phyloP scores from a whole-genome alignment of 2,329 filamentous ascomycete species.

The Colletotrichum eremochloae region DNA sequence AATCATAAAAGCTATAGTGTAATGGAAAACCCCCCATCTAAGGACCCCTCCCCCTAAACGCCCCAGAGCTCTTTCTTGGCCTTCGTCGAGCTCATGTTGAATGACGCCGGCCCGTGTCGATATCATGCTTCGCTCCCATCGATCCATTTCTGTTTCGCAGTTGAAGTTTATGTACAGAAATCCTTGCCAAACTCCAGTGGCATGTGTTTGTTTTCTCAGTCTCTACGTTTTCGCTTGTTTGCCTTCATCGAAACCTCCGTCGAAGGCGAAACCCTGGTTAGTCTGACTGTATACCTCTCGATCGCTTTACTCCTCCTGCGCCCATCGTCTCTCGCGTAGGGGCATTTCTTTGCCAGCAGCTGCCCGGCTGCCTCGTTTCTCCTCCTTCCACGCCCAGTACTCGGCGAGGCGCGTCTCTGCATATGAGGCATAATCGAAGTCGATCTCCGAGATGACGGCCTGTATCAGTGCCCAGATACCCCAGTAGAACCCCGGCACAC shows the following conservation, averaged over 20 bases:
- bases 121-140: slow-evolving; percentile 43
- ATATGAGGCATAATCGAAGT: slow-evolving; percentile 96
- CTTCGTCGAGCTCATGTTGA: slow-evolving; percentile 53
- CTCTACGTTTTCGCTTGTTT: slow-evolving; percentile 11
- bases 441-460: slow-evolving; percentile 91
- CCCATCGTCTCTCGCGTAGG: slow-evolving; percentile 85
- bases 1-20: neutral
- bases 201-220: slow-evolving; percentile 10
- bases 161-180: slow-evolving; percentile 44
- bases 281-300: neutral
- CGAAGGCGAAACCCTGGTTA: no score
- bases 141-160: slow-evolving; percentile 43
- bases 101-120: slow-evolving; percentile 46
- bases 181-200: slow-evolving; percentile 32
- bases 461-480: slow-evolving; percentile 98
- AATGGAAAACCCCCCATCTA: slow-evolving; percentile 13
- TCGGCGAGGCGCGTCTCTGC: slow-evolving; percentile 88
- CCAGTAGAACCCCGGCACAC: slow-evolving; percentile 90
- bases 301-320: slow-evolving; percentile 58
- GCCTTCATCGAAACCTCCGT: slow-evolving; percentile 3
- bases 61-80: slow-evolving; percentile 36
- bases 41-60: slow-evolving; percentile 18
- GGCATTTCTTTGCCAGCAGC: slow-evolving; percentile 71
- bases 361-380: slow-evolving; percentile 73
- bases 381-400: slow-evolving; percentile 92